Base-by-base conservation (phyloP, 2,329 filamentous ascomycete species). In the Hymenoscyphus fructigenus region DNA sequence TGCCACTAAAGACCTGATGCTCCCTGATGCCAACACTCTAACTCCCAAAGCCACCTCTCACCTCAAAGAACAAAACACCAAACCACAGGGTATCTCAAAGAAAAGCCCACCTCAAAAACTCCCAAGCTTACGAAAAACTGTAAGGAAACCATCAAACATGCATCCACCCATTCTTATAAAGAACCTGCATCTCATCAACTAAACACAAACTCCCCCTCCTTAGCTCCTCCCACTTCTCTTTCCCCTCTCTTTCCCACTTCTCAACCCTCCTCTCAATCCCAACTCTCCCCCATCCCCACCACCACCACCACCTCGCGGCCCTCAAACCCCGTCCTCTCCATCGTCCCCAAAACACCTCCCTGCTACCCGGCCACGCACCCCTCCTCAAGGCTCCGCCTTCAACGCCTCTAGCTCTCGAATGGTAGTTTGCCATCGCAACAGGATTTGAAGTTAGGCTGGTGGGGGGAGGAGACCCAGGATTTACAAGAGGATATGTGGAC, bases 181-280 rank as follows among this genome's bases (percentile, higher is more conserved):
- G 74, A 26, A 88, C 82, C 71, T 88, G 85, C 82, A 86, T 86
- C 77, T 88, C 85, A 70, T 87, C 83, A 57, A 88, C 82, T 70
- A 87, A 71, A 69, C 85, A 88, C 65, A 82, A 80, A 57, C 75
- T 74, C 7, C 84, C 84, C 83, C 14, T 74, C 68, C 50, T 66
- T 55, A 28, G 41, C 67, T 70, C 72, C 67, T 75, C 76, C 62
- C 71, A 76, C 26, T 71, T 74, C 7, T 74, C 71, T 9, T 84
- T 76, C 56, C 32, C 65, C 66, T 26, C 70, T 63, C 26, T 20
- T 20, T 59, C 65, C 74, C 73, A 75, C 15, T 66, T 67, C 32
- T 71, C 53, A 6, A 70, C 62, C 64, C 65, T 67, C 34, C 3
- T 59, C 60, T 59, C 15, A 59, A 75, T 61, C 77, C 66, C 59